Evolutionary conservation across 2,329 filamentous ascomycete genomes (phyloP), one percentile per base, ranked within the genome.

Genomic region (Gnomoniopsis sp.): DNA sequence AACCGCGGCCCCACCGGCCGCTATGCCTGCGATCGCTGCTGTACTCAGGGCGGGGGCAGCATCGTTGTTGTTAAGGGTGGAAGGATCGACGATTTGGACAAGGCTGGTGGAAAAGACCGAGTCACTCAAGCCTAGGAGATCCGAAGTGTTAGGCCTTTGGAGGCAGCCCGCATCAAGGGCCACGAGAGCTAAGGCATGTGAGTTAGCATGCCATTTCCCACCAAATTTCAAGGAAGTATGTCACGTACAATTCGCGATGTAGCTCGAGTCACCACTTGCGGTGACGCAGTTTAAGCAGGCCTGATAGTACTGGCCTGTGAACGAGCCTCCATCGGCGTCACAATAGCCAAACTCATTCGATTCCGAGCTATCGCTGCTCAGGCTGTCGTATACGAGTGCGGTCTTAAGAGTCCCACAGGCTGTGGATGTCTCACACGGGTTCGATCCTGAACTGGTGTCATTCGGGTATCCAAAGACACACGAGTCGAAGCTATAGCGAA

Each of bases 381-480:
- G 8, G 3, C 78, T 68, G 49, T 72, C 78, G 1, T 72, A 63
- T 17, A 72, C 72, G n/a, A 84, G 63, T 8, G 75, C 72, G 12
- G 62, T 57, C 49, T 73, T 67, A 3, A 85, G 70, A 2, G 67
- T 67, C 0, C 80, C 81, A 59, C 82, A 85, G 2, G 81, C 79
- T 3, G 74, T 76, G 7, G 74, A 75, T 0, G 80, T 83, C 43
- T 75, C 73, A 67, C 82, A 85, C 1, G 81, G 81, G 14, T 72
- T 77, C 1, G 77, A 77, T 10, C 71, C 73, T 11, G 77, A 67
- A 19, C 68, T 72, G 0, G 76, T 75, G 46, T 74, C 78, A 61
- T 84, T 79, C 15, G 78, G 80, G 58, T 75, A 81, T 11, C 76
- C 79, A 64, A 82, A 80, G 49, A 84, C 64, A 65, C 82, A 85